Evolutionary conservation across 768 basidiomycete genomes (phyloP).

Genomic region (Kwoniella sp.): DNA sequence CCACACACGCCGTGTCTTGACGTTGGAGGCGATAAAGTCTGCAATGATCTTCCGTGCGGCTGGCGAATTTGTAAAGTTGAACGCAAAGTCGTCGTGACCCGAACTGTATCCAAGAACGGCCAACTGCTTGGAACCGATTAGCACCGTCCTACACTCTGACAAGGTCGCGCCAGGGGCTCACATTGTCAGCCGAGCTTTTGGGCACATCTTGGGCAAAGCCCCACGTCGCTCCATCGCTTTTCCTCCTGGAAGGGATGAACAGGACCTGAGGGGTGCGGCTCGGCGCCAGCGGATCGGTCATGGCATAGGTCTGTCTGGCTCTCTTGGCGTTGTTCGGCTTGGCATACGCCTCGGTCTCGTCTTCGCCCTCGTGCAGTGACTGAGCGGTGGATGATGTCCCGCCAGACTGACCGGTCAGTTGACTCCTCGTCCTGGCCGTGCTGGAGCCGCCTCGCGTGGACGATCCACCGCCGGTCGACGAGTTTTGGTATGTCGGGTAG

Average conservation of each 20-base stretch:
- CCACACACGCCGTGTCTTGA: slow-evolving; percentile 44
- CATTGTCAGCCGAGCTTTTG: not conserved
- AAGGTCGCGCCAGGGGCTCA: slow-evolving; percentile 3
- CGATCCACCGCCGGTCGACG: slow-evolving; percentile 21
- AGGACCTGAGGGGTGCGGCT: slow-evolving; percentile 38
- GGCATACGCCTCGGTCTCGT: slow-evolving; percentile 24
- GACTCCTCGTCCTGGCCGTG: slow-evolving; percentile 3
- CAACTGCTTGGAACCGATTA: slow-evolving; percentile 28
- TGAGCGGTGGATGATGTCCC: not conserved
- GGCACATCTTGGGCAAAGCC: not conserved
- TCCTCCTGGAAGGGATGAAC: slow-evolving; percentile 28
- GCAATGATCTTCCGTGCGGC: slow-evolving; percentile 39
- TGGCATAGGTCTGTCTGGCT: slow-evolving; percentile 26
- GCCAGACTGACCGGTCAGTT: not conserved
- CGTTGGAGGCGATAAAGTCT: slow-evolving; percentile 46
- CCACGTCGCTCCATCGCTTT: slow-evolving; percentile 2
- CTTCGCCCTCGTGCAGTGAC: slow-evolving; percentile 3
- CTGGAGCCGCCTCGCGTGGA: slow-evolving; percentile 15
- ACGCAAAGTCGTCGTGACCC: slow-evolving; percentile 30
- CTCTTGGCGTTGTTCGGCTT: slow-evolving; percentile 13
- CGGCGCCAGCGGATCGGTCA: slow-evolving; percentile 29
- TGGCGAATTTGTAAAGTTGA: slow-evolving; percentile 39
- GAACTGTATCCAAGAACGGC: slow-evolving; percentile 38
- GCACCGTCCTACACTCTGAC: not conserved
- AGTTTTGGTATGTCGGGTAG: slow-evolving; percentile 40